Conservation (phyloP, 176 grass and related monocot genomes). For the Oryza longistaminata region DNA sequence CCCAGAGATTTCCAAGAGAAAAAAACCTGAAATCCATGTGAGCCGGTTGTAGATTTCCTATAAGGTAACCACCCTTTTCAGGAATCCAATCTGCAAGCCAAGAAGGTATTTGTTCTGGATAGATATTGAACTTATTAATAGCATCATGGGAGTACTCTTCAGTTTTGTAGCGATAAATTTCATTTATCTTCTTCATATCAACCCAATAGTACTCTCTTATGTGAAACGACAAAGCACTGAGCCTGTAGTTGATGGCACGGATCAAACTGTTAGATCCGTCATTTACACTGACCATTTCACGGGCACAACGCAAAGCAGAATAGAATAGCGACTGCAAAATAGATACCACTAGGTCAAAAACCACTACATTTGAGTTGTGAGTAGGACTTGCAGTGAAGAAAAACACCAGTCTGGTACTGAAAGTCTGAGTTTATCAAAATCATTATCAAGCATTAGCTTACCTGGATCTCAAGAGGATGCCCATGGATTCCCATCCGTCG, state of each 20-base stretch:
- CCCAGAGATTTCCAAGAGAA: conserved; percentile 92
- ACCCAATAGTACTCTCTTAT: conserved; percentile 92
- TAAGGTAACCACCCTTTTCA: conserved; percentile 84
- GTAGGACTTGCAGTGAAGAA: neutral
- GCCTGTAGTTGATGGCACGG: conserved; percentile 70
- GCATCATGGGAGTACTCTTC: conserved; percentile 91
- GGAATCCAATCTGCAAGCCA: conserved; percentile 91
- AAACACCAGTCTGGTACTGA: neutral
- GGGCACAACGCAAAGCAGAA: conserved; percentile 81
- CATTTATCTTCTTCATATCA: conserved; percentile 92
- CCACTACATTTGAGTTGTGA: neutral
- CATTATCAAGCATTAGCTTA: conserved; percentile 36
- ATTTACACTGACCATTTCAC: conserved; percentile 69
- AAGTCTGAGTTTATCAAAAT: conserved; percentile 6
- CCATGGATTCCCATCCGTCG: conserved; percentile 97
- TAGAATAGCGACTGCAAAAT: conserved; percentile 78
- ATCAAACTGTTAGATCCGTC: conserved; percentile 71
- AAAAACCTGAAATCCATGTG: conserved; percentile 99
- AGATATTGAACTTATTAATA: conserved; percentile 91
- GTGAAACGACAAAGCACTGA: conserved; percentile 83
- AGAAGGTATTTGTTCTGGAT: conserved; percentile 85
- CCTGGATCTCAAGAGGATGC: conserved; percentile 97
- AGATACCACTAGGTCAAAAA: conserved; percentile 33
- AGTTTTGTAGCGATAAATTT: conserved; percentile 90
- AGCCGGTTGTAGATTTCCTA: conserved; percentile 84